These are phyloP conservation scores for Penicillium simplicissimum DNA, from an alignment of 495 filamentous ascomycete genomes.

Conservation along the genomic window DNA sequence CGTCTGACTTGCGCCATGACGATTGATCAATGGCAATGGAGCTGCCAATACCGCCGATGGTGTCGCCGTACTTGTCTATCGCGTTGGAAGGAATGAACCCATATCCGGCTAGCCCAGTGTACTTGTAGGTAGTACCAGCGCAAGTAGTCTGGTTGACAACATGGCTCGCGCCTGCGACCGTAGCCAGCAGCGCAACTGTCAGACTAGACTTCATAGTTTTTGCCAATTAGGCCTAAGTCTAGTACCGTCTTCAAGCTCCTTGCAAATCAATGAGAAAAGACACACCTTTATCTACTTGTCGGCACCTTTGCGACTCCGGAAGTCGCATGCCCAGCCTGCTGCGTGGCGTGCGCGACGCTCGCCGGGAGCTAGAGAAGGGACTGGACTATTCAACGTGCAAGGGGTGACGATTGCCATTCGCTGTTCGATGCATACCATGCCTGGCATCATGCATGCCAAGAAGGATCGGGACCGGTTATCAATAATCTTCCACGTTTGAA, in stretches of 20 bases:
- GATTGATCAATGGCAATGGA: slow-evolving; percentile 62
- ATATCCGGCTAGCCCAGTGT: slow-evolving; percentile 71
- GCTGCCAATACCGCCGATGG: slow-evolving; percentile 67
- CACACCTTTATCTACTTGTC: slow-evolving; percentile 2
- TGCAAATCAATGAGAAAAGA: neutral
- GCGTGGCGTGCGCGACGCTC: slow-evolving; percentile 2
- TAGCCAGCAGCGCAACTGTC: slow-evolving; percentile 21
- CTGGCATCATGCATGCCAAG: no score
- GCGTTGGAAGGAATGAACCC: slow-evolving; percentile 61
- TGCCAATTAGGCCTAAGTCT: neutral
- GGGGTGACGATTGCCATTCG: slow-evolving; percentile 14
- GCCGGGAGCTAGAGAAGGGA: neutral
- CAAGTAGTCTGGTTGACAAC: slow-evolving; percentile 60
- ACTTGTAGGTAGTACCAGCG: slow-evolving; percentile 63
- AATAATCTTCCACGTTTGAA: slow-evolving; percentile 6
- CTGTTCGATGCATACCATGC: slow-evolving; percentile 7
- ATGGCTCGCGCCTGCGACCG: slow-evolving; percentile 13
- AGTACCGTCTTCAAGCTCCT: neutral
- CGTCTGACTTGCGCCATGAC: slow-evolving; percentile 60
- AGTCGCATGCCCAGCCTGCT: neutral
- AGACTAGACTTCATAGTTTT: slow-evolving; percentile 27
- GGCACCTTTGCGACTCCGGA: neutral
- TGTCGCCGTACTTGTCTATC: slow-evolving; percentile 73
- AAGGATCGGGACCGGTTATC: slow-evolving; percentile 11
- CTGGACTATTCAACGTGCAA: slow-evolving; percentile 13